These are phyloP conservation scores for Hypoxylon subgilvum DNA, from an alignment of 495 filamentous ascomycete genomes.

Conservation along the genomic window DNA sequence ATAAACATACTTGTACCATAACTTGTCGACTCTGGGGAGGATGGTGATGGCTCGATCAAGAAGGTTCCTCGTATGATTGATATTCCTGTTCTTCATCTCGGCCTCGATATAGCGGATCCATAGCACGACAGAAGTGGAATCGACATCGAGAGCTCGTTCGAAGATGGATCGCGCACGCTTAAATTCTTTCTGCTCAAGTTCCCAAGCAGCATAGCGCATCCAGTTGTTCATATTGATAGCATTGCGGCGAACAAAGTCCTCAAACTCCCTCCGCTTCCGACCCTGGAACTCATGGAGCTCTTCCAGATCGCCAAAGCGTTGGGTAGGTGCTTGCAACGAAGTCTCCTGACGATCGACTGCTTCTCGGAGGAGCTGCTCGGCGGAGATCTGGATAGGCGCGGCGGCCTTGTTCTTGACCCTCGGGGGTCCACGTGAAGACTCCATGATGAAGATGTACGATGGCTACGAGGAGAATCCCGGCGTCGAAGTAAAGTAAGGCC, in stretches of 20 bases:
- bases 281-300: constrained; percentile 98
- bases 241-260: constrained; percentile 96
- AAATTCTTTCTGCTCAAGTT: constrained; percentile 97
- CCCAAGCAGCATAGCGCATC: constrained; percentile 97
- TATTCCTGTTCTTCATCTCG: constrained; percentile 95
- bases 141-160: constrained; percentile 92
- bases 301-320: constrained; percentile 94
- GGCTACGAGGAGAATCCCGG: neutral
- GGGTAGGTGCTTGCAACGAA: constrained; percentile 84
- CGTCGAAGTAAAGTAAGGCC: neutral
- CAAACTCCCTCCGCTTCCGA: constrained; percentile 93
- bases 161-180: constrained; percentile 95
- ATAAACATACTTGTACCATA: constrained; percentile 99
- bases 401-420: constrained; percentile 98
- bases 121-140: constrained; percentile 78
- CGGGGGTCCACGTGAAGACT: constrained; percentile 89
- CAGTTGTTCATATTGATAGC: constrained; percentile 97
- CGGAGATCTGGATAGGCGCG: constrained; percentile 85
- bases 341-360: constrained; percentile 97
- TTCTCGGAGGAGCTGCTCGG: constrained; percentile 96
- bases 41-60: constrained; percentile 94
- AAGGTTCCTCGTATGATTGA: constrained; percentile 95
- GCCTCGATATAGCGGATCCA: constrained; percentile 93
- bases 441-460: constrained; percentile 64
- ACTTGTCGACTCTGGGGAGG: constrained; percentile 86